A percentile compares a stretch with the other conserved stretches of the same genome.
Conservation (phyloP, 208 protist genomes). For the Angomonas deanei region DNA sequence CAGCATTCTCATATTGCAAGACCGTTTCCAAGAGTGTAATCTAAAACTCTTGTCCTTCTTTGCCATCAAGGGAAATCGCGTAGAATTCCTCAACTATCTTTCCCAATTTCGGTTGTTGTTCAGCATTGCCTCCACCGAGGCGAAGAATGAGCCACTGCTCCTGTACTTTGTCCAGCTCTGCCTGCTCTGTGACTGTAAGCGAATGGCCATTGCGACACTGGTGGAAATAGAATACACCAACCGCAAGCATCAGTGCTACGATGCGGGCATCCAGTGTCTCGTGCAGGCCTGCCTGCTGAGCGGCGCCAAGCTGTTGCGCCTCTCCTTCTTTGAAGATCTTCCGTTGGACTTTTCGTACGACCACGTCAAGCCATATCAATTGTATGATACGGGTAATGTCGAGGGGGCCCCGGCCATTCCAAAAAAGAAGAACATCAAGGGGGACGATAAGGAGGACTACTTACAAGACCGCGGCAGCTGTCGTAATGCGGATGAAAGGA, state of each 20-base stretch:
- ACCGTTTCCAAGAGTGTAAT: conserved; percentile 44
- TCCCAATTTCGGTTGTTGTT: conserved; percentile 21
- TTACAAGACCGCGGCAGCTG: conserved; percentile 12
- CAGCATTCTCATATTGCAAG: conserved; percentile 22
- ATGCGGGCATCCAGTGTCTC: conserved; percentile 19
- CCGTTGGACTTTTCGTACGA: conserved; percentile 15
- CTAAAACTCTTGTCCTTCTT: conserved; percentile 48
- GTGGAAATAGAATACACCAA: conserved; percentile 29
- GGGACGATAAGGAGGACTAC: not conserved
- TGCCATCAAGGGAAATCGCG: conserved; percentile 13
- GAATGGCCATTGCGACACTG: conserved; percentile 43
- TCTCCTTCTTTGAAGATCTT: conserved; percentile 6
- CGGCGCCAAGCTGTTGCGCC: conserved; percentile 22
- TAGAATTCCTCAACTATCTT: conserved; percentile 30
- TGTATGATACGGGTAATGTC: not conserved
- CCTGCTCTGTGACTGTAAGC: conserved; percentile 41
- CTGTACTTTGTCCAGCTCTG: conserved; percentile 45
- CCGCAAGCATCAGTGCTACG: conserved; percentile 14
- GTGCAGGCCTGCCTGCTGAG: conserved; percentile 29
- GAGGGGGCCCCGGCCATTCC: not conserved
- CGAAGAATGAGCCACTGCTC: conserved; percentile 24
- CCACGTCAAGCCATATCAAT: not conserved
- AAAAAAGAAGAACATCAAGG: not conserved
- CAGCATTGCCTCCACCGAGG: conserved; percentile 15
- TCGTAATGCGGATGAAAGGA: conserved; percentile 16